Conservation (phyloP, 2,329 filamentous ascomycete species). For the Fulvia fulva region DNA sequence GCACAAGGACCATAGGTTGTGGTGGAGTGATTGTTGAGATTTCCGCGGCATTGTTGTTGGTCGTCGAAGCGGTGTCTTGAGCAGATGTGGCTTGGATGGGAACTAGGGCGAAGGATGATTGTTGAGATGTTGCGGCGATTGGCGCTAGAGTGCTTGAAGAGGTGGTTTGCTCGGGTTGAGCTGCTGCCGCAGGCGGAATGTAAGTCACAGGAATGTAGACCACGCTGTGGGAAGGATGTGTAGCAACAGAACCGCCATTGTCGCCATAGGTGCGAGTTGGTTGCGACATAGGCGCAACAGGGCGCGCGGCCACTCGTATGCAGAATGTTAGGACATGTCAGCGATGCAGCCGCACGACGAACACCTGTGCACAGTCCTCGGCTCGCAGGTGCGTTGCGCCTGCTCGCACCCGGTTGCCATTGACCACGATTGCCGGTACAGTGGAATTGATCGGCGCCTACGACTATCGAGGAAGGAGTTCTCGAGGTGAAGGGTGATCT, state of each 20-base stretch:
- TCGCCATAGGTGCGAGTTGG: neutral
- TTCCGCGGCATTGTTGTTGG: neutral
- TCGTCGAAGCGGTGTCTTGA: neutral
- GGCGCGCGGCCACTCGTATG: neutral
- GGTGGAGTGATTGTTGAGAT: neutral
- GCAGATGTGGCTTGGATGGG: neutral
- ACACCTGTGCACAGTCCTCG: neutral
- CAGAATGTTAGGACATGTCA: neutral
- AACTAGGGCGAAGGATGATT: too few relatives aligned
- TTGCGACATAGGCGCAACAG: neutral
- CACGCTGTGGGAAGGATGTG: neutral
- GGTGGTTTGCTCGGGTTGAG: neutral
- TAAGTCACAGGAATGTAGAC: neutral
- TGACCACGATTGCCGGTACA: too few relatives aligned
- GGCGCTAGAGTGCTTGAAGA: too few relatives aligned
- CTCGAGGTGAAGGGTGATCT: too few relatives aligned
- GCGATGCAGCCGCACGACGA: neutral
- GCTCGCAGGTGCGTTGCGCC: too few relatives aligned
- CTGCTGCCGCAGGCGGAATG: neutral
- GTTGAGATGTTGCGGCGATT: too few relatives aligned
- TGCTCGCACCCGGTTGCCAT: too few relatives aligned
- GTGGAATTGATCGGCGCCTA: too few relatives aligned
- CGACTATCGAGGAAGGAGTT: too few relatives aligned
- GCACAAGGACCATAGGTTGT: neutral
- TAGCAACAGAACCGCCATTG: neutral